Evolutionary conservation across 257 asterid genomes (phyloP), one percentile per base, ranked within the genome.

Genomic region (Coffea eugenioides): DNA sequence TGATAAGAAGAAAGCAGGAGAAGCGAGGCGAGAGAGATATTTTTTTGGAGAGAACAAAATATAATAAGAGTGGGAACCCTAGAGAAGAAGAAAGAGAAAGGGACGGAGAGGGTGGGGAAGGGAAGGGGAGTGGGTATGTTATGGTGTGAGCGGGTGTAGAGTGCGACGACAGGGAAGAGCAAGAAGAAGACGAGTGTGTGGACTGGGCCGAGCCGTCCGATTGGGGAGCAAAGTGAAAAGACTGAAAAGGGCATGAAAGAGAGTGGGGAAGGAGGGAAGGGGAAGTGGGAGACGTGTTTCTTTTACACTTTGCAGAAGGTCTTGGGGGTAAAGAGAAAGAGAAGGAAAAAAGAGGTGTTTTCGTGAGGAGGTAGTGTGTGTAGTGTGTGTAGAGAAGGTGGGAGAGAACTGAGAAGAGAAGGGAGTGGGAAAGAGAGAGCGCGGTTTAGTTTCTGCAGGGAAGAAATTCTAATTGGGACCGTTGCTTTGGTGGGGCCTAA

Each of bases 191-290:
- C 61, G 86, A 80, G 48, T 77, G 51, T 16, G 82, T 12, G 82
- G 82, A 43, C n/a, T 61, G 61, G 6, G 36, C 12, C 45, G 80
- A 27, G 84, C 86, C 88, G 85, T 83, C 66, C 13, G 88, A 85
- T 85, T n/a, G 74, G 74, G 25, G 71, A 51, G 45, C 25, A 15
- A n/a, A 5, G 9, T 25, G 74, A 86, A 83, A 86, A 68, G 85
- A 81, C 87, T 3, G 48, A 81, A 81, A 86, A 66, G 84, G 89
- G 67, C 74, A 72, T 25, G 61, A 25, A 59, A 51, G 77, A 54
- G 78, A 52, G 14, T 21, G 15, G 48, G 25, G 46, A 27, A 10
- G 18, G 54, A 43, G 71, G 75, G 52, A n/a, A 41, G n/a, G 61
- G 65, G 46, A 73, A 46, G 73, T 74, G 41, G 31, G n/a, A 68